Percentiles rank a stretch among this genome's conserved stretches.
These are phyloP conservation scores for Globisporangium emineosum DNA, from an alignment of 352 stramenopile genomes.

Conservation along the genomic window DNA sequence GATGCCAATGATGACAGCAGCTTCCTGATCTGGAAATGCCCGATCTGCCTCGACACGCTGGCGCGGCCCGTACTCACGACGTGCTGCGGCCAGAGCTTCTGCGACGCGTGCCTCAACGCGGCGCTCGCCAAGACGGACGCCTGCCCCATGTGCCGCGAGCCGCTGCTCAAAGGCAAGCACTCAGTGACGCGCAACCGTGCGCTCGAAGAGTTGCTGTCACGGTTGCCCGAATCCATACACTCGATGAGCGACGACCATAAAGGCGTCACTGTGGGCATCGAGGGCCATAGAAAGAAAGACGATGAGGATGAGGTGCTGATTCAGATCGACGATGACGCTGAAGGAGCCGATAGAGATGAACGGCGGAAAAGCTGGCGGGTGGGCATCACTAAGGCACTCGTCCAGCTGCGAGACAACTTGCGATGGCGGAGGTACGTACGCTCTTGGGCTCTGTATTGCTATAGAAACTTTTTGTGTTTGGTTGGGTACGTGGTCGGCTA, in stretches of 20 bases:
- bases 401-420: not conserved
- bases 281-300: not conserved
- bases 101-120: slow-evolving; percentile 42
- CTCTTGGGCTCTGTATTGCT: not conserved
- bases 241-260: not conserved
- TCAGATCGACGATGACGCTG: slow-evolving; percentile 9
- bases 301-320: slow-evolving; percentile 22
- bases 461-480: not conserved
- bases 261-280: not conserved
- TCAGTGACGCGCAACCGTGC: slow-evolving; percentile 51
- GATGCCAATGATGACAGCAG: not conserved
- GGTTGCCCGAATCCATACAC: slow-evolving; percentile 9
- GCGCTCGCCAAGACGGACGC: slow-evolving; percentile 38
- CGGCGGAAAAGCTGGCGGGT: not conserved
- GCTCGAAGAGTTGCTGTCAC: slow-evolving; percentile 35
- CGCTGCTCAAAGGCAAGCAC: slow-evolving; percentile 40
- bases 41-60: slow-evolving; percentile 53
- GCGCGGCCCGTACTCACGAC: slow-evolving; percentile 45
- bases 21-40: slow-evolving; percentile 35
- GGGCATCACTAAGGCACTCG: not conserved
- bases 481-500: not conserved
- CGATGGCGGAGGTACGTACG: slow-evolving; percentile 4
- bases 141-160: slow-evolving; percentile 56
- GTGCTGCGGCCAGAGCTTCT: slow-evolving; percentile 72
- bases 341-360: not conserved